Conservation (phyloP, 2,329 filamentous ascomycete species). For the Penicillium frequentans region DNA sequence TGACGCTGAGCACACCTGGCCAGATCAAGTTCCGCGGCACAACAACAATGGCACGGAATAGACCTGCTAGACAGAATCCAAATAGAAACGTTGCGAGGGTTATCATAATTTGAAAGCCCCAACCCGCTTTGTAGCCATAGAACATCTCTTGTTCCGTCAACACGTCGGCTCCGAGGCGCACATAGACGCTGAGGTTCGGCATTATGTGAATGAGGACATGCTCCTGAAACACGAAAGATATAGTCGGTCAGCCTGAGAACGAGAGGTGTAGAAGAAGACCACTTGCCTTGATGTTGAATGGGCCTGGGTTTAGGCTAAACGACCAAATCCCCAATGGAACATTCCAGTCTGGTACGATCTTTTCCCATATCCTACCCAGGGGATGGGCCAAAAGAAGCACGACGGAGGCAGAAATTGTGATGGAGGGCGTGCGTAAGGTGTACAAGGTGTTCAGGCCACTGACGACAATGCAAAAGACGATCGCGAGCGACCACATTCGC, state of each 20-base stretch:
- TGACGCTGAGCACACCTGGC: conserved; percentile 53
- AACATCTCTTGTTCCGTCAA: conserved; percentile 30
- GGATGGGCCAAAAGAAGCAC: conserved; percentile 37
- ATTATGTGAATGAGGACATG: conserved; percentile 29
- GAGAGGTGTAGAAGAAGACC: too few species aligned
- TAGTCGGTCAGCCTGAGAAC: too few species aligned
- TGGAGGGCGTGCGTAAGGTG: conserved; percentile 35
- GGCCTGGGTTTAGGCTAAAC: conserved; percentile 37
- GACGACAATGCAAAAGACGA: conserved; percentile 41
- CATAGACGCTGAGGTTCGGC: conserved; percentile 30
- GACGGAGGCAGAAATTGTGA: conserved; percentile 25
- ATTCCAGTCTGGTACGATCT: conserved; percentile 20
- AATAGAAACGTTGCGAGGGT: conserved; percentile 67
- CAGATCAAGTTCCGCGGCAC: conserved; percentile 61
- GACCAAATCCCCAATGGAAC: conserved; percentile 32
- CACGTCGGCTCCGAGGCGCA: conserved; percentile 27
- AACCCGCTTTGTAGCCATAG: conserved; percentile 26
- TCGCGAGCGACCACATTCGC: conserved; percentile 46
- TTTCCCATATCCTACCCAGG: conserved; percentile 36
- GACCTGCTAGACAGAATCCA: conserved; percentile 58
- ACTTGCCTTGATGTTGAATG: conserved; percentile 31
- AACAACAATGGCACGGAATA: conserved; percentile 60
- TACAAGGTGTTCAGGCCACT: conserved; percentile 50
- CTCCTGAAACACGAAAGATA: conserved; percentile 11
- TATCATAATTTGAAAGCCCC: conserved; percentile 41